Evolutionary conservation across 2,329 filamentous ascomycete genomes (phyloP), one percentile per base, ranked within the genome.

Genomic region (Talaromyces sp.): DNA sequence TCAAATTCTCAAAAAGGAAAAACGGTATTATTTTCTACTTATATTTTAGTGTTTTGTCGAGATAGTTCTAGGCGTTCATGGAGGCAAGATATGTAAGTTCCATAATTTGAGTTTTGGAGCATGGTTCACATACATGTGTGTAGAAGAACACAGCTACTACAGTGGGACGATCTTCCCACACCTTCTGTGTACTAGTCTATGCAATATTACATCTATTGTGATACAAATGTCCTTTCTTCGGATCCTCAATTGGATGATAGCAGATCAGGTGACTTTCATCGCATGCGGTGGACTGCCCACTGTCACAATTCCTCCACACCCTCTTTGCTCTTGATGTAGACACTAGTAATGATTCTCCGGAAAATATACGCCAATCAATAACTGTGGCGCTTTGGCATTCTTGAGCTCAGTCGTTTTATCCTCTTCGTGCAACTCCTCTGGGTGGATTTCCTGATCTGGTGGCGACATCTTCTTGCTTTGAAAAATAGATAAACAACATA

Each of bases 361-460:
- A 59, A 37, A 59, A 59, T 59, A 59, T 59, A 45, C 37, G 25
- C 37, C 56, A 59, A 59, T 59, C 15, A 59, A 59, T 41, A n/a
- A 59, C 31, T 52, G 59, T 62, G 59, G 59, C 43, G 33, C 25
- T 50, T 37, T 22, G 15, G 13, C 17, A 8, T 15, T 1, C 17
- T 22, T 39, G 33, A 56, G 33, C 11, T 33, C 37, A 37, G 25
- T 56, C 27, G 19, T n/a, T 37, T 31, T 25, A 45, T 43, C 22
- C 22, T 11, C 56, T 22, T 45, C 37, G 39, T 11, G 56, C 17
- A 59, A 41, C 56, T 22, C 8, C 56, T 59, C 27, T 45, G 17
- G 25, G 22, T 22, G 11, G 25, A 22, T 13, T 35, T 19, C 7
- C 35, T 22, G 27, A 35, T 35, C 50, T 54, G 33, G 56, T 59